Evolutionary conservation across 257 asterid species (phyloP).

Genomic region (Nicotiana sylvestris): DNA sequence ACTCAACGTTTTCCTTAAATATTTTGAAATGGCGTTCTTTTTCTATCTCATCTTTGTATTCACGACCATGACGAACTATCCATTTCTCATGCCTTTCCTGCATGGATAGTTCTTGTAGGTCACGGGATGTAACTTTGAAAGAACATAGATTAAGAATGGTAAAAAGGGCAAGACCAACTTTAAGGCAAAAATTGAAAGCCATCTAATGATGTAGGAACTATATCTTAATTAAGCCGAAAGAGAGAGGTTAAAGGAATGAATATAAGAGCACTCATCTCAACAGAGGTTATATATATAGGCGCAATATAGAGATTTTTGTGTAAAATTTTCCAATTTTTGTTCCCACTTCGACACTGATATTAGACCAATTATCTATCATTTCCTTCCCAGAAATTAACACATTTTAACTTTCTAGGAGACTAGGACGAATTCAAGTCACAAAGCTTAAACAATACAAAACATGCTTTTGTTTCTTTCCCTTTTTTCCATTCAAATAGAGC

Average conservation of each 20-base stretch:
- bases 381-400: not conserved
- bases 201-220: not conserved
- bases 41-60: slow-evolving; percentile 29
- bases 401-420: not conserved
- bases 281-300: not conserved
- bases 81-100: slow-evolving; percentile 26
- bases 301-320: not conserved
- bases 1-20: slow-evolving; percentile 11
- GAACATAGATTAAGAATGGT: slow-evolving; percentile 11
- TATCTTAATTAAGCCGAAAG: not conserved
- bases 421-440: not conserved
- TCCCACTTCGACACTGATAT: not conserved
- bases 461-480: not conserved
- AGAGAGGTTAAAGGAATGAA: not conserved
- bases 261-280: not conserved
- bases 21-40: slow-evolving; percentile 20
- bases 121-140: slow-evolving; percentile 12
- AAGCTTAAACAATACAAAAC: not conserved
- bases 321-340: not conserved
- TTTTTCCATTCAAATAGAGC: not conserved
- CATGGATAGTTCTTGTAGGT: slow-evolving; percentile 14
- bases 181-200: slow-evolving; percentile 3
- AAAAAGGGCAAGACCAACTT: slow-evolving; percentile 9
- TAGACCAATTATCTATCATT: not conserved
- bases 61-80: slow-evolving; percentile 30